Conservation (phyloP, 345 rosid genomes). For the Populus pruinosa region DNA sequence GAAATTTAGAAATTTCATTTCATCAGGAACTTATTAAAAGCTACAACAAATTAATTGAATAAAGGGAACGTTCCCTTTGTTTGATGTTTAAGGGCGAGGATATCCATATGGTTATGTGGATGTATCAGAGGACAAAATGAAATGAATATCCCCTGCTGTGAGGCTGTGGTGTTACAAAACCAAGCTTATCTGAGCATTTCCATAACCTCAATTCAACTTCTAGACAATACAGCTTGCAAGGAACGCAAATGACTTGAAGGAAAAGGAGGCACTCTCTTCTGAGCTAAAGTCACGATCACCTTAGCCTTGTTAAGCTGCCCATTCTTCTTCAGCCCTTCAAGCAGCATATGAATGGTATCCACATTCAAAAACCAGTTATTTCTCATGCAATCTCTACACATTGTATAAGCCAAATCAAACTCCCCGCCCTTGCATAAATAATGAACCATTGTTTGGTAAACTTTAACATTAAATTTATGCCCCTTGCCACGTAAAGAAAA, state of each 20-base stretch:
- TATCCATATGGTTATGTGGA: conserved; percentile 3
- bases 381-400: conserved; percentile 70
- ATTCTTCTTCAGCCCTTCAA: conserved; percentile 49
- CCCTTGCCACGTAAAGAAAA: conserved; percentile 52
- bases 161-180: conserved; percentile 5
- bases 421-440: conserved; percentile 60
- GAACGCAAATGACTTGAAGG: conserved; percentile 44
- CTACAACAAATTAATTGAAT: not conserved
- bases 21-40: not conserved
- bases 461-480: conserved; percentile 53
- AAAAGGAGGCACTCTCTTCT: conserved; percentile 55
- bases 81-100: not conserved
- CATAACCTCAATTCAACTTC: conserved; percentile 15
- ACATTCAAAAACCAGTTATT: conserved; percentile 62
- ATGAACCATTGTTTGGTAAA: conserved; percentile 81
- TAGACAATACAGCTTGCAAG: conserved; percentile 38
- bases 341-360: conserved; percentile 49
- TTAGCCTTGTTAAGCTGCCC: conserved; percentile 50
- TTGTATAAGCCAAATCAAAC: conserved; percentile 58
- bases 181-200: not conserved
- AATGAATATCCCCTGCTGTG: not conserved
- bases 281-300: conserved; percentile 41
- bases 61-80: not conserved
- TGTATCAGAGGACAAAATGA: conserved; percentile 1
- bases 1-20: not conserved